phyloP scores from a whole-genome alignment of 257 asterid species.

The Cruciata laevipes region DNA sequence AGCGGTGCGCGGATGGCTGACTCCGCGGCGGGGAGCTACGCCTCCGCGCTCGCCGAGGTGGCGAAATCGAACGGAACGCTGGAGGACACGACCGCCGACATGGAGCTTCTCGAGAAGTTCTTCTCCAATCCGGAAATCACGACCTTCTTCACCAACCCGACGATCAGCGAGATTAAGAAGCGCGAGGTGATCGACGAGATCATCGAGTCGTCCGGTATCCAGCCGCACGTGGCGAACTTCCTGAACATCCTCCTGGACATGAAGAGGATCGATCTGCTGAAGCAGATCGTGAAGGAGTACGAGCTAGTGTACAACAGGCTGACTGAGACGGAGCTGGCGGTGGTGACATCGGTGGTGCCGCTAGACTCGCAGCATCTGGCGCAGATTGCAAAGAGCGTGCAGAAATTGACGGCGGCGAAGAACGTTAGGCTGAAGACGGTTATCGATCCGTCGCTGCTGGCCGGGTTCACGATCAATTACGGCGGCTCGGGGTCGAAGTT shows the following conservation, averaged over 20 bases:
- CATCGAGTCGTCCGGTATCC: background rate
- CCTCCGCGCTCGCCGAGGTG: background rate
- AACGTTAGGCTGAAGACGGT: background rate
- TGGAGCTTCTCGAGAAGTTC: background rate
- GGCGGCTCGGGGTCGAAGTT: background rate
- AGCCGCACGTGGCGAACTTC: background rate
- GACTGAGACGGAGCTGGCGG: background rate
- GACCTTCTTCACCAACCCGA: background rate
- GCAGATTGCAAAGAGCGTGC: background rate
- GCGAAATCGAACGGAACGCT: background rate
- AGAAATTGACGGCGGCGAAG: background rate
- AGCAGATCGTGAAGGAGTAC: background rate
- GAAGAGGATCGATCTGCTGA: background rate
- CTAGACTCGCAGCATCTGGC: background rate
- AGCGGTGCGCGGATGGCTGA: constrained; percentile 1
- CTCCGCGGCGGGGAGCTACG: background rate
- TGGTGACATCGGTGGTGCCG: background rate
- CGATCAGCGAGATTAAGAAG: background rate
- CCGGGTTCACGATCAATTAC: background rate
- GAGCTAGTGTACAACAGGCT: background rate
- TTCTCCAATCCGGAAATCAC: background rate
- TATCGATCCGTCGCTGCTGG: background rate
- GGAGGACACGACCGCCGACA: background rate
- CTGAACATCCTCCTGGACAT: background rate
- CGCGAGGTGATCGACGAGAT: background rate